Base-by-base conservation (phyloP, 2,329 filamentous ascomycete species). In the Tricladium varicosporioides region DNA sequence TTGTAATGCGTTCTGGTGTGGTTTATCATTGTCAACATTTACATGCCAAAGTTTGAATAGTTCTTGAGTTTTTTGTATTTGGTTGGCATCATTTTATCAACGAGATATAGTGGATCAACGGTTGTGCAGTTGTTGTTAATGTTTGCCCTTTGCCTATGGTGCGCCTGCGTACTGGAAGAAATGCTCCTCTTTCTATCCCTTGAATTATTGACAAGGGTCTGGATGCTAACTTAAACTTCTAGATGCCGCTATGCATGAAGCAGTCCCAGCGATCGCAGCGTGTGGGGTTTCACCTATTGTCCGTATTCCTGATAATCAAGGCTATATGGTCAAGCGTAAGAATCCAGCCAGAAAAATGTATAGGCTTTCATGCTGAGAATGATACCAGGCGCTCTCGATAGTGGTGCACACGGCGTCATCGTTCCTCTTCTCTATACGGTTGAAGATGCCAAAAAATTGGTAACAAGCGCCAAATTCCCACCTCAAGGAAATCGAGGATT, bases 171-270 rank as follows among this genome's bases (percentile, higher is more conserved):
- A 7, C 4, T 27, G 3, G 22, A 7, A 27, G 22, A 27, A 7
- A 27, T 27, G 22, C 7, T 27, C 4, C 22, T 27, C 4, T 27
- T 32, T 10, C 27, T 8, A 32, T 49, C 13, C 2, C 13, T 14
- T 49, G 13, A 16, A 36, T 14, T 14, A 15, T 19, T 51, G 16
- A 14, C 51, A 27, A 27, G 7, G 7, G 22, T 4, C 22, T 7
- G 7, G 22, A 27, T 27, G 22, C 22, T 27, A 27, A 27, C 22
- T 7, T 7, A 7, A 27, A 27, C 3, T 27, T 22, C 46, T 56
- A 78, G 79, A 83, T 69, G 76, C 76, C 36, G 75, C 78, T 1
- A 83, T 83, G 82, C 78, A 84, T 62, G 81, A 83, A 60, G 79
- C 78, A 0, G 80, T 84, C 1, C 78, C 79, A 16, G 81, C 79